These are phyloP conservation scores for Cryptococcus neoformans DNA, from an alignment of 1,284 basidiomycete genomes.

Conservation along the genomic window DNA sequence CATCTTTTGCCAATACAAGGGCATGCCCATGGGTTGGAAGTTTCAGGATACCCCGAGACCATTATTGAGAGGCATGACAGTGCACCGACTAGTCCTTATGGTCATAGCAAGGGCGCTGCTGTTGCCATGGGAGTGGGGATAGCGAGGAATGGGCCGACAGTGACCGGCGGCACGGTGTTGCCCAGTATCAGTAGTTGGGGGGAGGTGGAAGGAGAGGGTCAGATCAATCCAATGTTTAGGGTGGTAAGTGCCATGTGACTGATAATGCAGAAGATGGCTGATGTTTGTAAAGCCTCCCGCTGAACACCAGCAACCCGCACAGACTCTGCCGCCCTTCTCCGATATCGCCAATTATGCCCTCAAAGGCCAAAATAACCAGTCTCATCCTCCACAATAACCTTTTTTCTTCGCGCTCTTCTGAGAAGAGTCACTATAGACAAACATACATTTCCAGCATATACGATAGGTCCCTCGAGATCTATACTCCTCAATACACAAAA, in stretches of 20 bases:
- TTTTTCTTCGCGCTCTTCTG: too few relatives aligned
- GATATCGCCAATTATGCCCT: slow-evolving; percentile 54
- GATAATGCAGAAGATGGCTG: not conserved
- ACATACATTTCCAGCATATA: too few relatives aligned
- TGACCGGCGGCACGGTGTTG: slow-evolving; percentile 36
- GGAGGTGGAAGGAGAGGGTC: slow-evolving; percentile 19
- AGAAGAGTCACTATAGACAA: too few relatives aligned
- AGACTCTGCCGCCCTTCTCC: slow-evolving; percentile 48
- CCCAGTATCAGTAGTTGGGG: slow-evolving; percentile 53
- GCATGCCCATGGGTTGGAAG: slow-evolving; percentile 3
- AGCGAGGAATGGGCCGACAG: slow-evolving; percentile 10
- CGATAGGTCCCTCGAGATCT: too few relatives aligned
- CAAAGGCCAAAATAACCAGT: slow-evolving; percentile 49
- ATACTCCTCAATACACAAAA: too few relatives aligned
- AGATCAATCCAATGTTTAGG: slow-evolving; percentile 85
- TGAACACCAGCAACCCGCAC: slow-evolving; percentile 39
- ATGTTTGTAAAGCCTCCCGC: slow-evolving; percentile 9
- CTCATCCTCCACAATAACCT: too few relatives aligned
- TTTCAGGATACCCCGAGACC: not conserved
- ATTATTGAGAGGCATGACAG: slow-evolving; percentile 12
- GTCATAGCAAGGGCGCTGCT: slow-evolving; percentile 34
- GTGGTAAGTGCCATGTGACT: slow-evolving; percentile 60
- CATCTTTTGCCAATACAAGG: slow-evolving; percentile 2
- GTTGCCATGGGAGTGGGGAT: slow-evolving; percentile 36
- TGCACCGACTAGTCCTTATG: slow-evolving; percentile 41